Base-by-base conservation (phyloP, 257 asterid species). In the Knoxia roxburghii region DNA sequence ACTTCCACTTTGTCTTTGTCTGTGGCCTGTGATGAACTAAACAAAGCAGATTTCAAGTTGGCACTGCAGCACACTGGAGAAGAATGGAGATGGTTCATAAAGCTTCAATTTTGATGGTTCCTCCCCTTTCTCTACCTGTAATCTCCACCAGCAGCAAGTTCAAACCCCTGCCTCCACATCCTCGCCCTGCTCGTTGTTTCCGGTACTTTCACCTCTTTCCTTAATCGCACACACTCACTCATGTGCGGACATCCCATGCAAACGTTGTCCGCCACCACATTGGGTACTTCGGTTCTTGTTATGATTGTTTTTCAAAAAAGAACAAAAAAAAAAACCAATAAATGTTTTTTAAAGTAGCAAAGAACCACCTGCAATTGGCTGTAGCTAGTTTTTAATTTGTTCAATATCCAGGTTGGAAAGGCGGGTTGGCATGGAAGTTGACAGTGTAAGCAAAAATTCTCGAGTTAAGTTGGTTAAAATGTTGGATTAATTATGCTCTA, bases 361-460 rank as follows among this genome's bases (percentile, higher is more conserved):
- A 39, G 45, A 39, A 39, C 9, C 45, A 6, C 6, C 45, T 39
- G 6, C 45, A 39, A 39, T 39, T 39, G 6, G 11, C 11, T 12
- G 45, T 33, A 8, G 45, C 45, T 39, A 39, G 45, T 8, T 39
- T 39, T 39, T 39, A 39, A 6, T 39, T 39, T 39, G 45, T 39
- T 8, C 45, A 3, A 39, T 2, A 15, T 73, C 21, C 71, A 81
- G 95, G 86, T 64, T 57, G 75, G 84, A 75, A 68, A 74, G 80
- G 72, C 68, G 69, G 30, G 67, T 30, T 33, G 74, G 81, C 68
- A 64, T 50, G 37, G 77, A 81, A 65, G 74, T 73, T 73, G 78
- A 57, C 71, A 79, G 73, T 86, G 85, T 80, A 72, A 53, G 78
- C 13, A 43, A 39, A 35, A 59, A 69, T 64, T 37, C 48, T 65